Evolutionary conservation across 1,284 basidiomycete species (phyloP).

Genomic region (Ceratobasidium sp.): DNA sequence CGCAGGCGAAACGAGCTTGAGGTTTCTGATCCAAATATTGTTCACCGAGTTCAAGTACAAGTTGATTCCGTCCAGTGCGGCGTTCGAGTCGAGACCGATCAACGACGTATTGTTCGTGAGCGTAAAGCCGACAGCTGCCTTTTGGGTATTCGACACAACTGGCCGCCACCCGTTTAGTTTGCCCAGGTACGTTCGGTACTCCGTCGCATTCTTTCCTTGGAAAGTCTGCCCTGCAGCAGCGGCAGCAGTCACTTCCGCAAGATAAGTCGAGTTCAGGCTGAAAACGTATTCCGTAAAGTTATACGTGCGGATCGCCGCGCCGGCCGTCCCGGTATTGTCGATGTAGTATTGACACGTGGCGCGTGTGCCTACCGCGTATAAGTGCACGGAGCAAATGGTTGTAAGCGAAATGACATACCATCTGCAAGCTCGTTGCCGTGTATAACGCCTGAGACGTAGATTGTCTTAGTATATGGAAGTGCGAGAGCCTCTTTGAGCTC

Average conservation of each 20-base stretch:
- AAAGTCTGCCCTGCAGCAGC: conserved; percentile 17
- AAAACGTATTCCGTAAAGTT: conserved; percentile 42
- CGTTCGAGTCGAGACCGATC: conserved; percentile 24
- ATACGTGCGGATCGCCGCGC: conserved; percentile 33
- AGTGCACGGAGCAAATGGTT: neutral
- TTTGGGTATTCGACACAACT: conserved; percentile 38
- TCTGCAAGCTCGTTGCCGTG: conserved; percentile 30
- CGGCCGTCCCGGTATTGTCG: conserved; percentile 23
- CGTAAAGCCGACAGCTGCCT: conserved; percentile 31
- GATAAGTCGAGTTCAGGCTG: conserved; percentile 32
- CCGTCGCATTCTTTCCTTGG: conserved; percentile 14
- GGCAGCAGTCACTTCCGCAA: conserved; percentile 1
- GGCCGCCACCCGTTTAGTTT: conserved; percentile 30
- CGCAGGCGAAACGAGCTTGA: conserved; percentile 38
- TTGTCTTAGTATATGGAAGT: conserved; percentile 26
- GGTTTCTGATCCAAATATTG: conserved; percentile 41
- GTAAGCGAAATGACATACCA: conserved; percentile 14
- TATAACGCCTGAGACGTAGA: conserved; percentile 33
- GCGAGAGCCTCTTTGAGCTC: conserved; percentile 35
- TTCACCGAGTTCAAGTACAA: conserved; percentile 36
- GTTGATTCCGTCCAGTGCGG: conserved; percentile 32
- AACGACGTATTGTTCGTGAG: conserved; percentile 26
- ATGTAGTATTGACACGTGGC: conserved; percentile 36
- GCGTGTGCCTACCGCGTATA: neutral
- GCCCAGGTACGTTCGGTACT: conserved; percentile 22